Evolutionary conservation across 164 flowering plant genomes (phyloP), one percentile per base, ranked within the genome.

Genomic region (Stephania yunnanensis): DNA sequence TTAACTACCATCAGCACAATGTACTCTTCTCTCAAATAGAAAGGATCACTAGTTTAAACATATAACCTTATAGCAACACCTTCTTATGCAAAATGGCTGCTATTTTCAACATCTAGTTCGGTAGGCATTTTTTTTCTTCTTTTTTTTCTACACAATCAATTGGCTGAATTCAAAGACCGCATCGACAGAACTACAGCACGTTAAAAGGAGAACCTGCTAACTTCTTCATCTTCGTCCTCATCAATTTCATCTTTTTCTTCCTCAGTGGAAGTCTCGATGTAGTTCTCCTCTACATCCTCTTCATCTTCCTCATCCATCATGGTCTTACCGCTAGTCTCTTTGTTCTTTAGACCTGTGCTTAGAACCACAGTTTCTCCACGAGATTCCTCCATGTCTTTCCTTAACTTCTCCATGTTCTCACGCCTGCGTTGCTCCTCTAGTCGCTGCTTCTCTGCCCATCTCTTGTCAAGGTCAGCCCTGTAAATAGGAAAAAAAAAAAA

Each of bases 331-430:
- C 50, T 61, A 4, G 29, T 81, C 61, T 75, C 78, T 50, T 77
- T 84, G 81, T 87, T 89, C 87, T 92, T 92, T 88, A 92, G 80
- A 69, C 97, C 97, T 15, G 94, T 92, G 86, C 86, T 91, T 86
- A 92, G 83, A 15, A 92, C 89, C 79, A 90, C 90, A 70, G 91
- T 85, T 78, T 91, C 89, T 36, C 97, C 97, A 44, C 81, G 67
- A 10, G 95, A 82, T 71, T 82, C 84, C 84, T 90, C 42, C 42
- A 36, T 36, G 42, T 36, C 42, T 36, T 36, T 36, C 42, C 42
- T 36, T 36, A 36, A 36, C 80, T 86, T 95, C 7, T 91, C 97
- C 97, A 95, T 92, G 86, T 76, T 87, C 66, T 86, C 92, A 69
- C 77, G 83, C 78, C 77, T 80, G 31, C 89, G 90, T 50, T 91